Evolutionary conservation across 495 filamentous ascomycete species (phyloP).

Genomic region (Tuber borchii): DNA sequence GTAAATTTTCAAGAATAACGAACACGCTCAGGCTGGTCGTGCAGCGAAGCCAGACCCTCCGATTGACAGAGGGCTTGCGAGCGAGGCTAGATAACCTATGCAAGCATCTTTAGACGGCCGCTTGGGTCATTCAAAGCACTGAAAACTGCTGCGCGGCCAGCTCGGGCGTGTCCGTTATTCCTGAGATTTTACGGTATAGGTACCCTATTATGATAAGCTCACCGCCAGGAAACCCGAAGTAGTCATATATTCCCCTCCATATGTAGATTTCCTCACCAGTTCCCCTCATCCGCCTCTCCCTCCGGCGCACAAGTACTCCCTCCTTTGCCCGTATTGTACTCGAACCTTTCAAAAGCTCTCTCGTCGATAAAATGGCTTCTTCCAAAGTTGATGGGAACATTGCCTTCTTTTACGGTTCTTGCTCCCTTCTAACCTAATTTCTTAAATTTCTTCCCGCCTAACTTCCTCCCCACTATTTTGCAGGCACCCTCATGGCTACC

Average conservation of each 20-base stretch:
- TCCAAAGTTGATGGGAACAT: slow-evolving; percentile 40
- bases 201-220: background rate
- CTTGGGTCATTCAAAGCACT: no score
- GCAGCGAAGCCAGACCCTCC: no score
- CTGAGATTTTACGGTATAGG: no score
- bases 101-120: no score
- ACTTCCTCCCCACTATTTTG: slow-evolving; percentile 9
- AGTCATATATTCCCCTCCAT: background rate
- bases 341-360: background rate
- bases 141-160: no score
- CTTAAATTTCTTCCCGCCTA: background rate
- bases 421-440: background rate
- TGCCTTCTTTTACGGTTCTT: slow-evolving; percentile 63
- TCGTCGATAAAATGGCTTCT: slow-evolving; percentile 1
- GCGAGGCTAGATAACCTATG: no score
- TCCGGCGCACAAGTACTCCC: background rate
- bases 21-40: no score
- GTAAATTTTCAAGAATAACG: no score
- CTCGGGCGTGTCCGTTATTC: no score
- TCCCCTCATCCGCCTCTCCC: background rate
- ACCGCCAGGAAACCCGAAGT: background rate
- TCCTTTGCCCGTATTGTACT: background rate
- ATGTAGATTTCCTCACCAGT: background rate
- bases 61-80: no score
- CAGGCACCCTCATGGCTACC: slow-evolving; percentile 62